phyloP scores from a whole-genome alignment of 1,139 yeast species.

The Scheffersomyces stambukii region DNA sequence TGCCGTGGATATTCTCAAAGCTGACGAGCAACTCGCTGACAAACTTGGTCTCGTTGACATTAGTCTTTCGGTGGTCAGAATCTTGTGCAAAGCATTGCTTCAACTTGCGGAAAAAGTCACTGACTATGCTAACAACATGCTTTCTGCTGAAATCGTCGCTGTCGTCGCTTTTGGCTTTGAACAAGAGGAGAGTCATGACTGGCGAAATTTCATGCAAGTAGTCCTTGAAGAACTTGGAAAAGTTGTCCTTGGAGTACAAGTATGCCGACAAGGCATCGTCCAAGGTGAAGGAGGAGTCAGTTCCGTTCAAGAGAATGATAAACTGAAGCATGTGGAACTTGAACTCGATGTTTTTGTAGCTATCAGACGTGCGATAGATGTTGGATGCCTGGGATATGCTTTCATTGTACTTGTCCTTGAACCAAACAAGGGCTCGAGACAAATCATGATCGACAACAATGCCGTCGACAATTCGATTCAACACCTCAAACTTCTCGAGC shows the following conservation, averaged over 20 bases:
- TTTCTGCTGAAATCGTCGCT: conserved; percentile 16
- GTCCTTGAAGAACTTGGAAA: conserved; percentile 40
- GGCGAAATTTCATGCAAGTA: conserved; percentile 47
- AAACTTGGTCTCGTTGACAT: conserved; percentile 25
- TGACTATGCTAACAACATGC: conserved; percentile 16
- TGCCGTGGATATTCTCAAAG: conserved; percentile 36
- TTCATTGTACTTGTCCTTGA: conserved; percentile 21
- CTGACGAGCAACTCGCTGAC: conserved; percentile 36
- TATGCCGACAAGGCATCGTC: conserved; percentile 44
- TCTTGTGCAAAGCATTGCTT: conserved; percentile 21
- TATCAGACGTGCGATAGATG: conserved; percentile 1
- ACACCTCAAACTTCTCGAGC: conserved; percentile 23
- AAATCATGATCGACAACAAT: conserved; percentile 33
- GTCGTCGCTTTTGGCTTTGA: conserved; percentile 15
- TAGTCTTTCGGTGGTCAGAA: conserved; percentile 14
- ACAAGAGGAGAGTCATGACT: conserved; percentile 48
- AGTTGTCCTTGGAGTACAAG: conserved; percentile 51
- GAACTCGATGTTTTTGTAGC: conserved; percentile 43
- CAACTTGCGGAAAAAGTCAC: conserved; percentile 22
- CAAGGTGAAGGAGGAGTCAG: conserved; percentile 11
- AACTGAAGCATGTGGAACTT: conserved; percentile 62
- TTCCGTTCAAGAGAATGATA: conserved; percentile 35
- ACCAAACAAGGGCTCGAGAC: conserved; percentile 33
- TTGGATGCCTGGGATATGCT: conserved; percentile 2
- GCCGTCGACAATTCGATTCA: conserved; percentile 36